Base-by-base conservation (phyloP, 108 stramenopile genomes). In the Pseudonitzschia delicatissima region DNA sequence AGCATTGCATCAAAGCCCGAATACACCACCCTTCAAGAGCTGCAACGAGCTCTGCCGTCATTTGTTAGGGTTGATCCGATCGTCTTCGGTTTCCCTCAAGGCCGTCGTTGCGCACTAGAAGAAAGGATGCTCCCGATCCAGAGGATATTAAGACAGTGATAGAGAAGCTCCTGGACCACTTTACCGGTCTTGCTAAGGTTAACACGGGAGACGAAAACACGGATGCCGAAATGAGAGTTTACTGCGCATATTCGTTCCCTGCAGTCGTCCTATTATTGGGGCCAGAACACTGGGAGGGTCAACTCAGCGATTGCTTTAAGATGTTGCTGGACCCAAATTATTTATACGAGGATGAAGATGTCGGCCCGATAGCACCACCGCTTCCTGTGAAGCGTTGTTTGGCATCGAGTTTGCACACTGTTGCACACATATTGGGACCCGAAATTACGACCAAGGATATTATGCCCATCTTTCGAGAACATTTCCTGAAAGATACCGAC, bases 201-300 rank as follows among this genome's bases (percentile, higher is more conserved):
- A 78, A 64, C 6, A 90, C 93, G 5, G 87, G 91, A 9, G 88
- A 91, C 32, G 84, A 88, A 45, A 86, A 82, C 40, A 83, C 80
- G 5, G 96, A 96, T 55, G 96, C 91, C 25, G 96, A 99, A 74
- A 90, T 98, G 84, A 66, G 93, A 42, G 88, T 94, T 8, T 96
- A 92, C 49, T 99, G 99, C 52, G 99, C 99, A 0, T 99, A 96
- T 67, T 87, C 77, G 51, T 94, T 96, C 49, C 99, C 99, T n/a
- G 99, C 97, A 12, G 96, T 99, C 8, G 87, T 92, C 6, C 71
- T 95, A 13, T 78, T 95, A 45, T 74, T 98, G 63, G 96, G 96
- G 5, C 69, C 75, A 20, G 72, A 78, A 45, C 79, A 88, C 58
- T 93, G 87, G 82, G 87, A 95, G n/a, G 80, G 78, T 18, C 78